Percentiles rank a stretch among this genome's conserved stretches.
These are phyloP conservation scores for Pseudomicrostroma phylloplanum DNA, from an alignment of 1,284 basidiomycete species.

Conservation along the genomic window DNA sequence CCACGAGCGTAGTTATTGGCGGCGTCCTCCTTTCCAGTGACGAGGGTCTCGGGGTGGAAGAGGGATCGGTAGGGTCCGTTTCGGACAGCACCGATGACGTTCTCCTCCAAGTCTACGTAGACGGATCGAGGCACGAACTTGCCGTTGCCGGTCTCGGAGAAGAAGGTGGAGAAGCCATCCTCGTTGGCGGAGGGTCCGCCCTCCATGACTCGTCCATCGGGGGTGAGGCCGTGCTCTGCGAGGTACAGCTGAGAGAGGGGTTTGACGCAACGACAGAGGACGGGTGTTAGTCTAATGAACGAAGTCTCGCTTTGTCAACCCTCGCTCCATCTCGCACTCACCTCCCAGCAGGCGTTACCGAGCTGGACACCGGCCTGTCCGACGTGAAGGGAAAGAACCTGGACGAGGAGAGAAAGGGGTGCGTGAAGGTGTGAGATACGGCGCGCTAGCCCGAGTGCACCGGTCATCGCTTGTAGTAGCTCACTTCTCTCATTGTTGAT, in stretches of 20 bases:
- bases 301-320: no score
- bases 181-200: slow-evolving; percentile 69
- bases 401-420: slow-evolving; percentile 20
- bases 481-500: slow-evolving; percentile 7
- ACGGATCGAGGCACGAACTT: slow-evolving; percentile 94
- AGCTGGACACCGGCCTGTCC: slow-evolving; percentile 87
- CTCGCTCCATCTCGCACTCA: slow-evolving; percentile 8
- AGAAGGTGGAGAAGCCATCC: slow-evolving; percentile 89
- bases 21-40: slow-evolving; percentile 98
- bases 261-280: not conserved
- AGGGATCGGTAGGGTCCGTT: slow-evolving; percentile 86
- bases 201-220: slow-evolving; percentile 52
- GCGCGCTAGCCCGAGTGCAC: not conserved
- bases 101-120: slow-evolving; percentile 91
- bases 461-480: not conserved
- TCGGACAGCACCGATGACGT: slow-evolving; percentile 92
- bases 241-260: slow-evolving; percentile 65
- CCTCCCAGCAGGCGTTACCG: slow-evolving; percentile 62
- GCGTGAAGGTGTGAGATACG: not conserved
- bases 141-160: slow-evolving; percentile 50
- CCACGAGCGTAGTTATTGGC: slow-evolving; percentile 87
- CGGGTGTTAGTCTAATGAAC: not conserved
- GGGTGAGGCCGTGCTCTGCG: slow-evolving; percentile 82
- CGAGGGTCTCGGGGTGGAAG: slow-evolving; percentile 98
- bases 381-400: slow-evolving; percentile 88